Percentiles rank a stretch among this genome's conserved stretches.
phyloP scores from a whole-genome alignment of 148 eudicot species.

The Drosera capensis region DNA sequence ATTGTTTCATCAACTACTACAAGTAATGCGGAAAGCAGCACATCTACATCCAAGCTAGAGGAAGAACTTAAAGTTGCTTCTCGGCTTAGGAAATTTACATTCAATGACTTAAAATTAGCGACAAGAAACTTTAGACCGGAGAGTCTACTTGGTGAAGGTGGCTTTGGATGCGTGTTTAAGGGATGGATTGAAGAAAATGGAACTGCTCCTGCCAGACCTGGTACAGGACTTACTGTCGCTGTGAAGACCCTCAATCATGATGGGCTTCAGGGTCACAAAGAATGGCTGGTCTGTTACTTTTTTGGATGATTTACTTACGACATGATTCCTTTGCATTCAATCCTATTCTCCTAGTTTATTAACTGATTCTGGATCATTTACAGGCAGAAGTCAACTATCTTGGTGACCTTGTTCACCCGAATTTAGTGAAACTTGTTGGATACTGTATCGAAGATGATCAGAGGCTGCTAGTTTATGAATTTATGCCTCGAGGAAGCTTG shows the following conservation, averaged over 20 bases:
- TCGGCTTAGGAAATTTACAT: slow-evolving; percentile 44
- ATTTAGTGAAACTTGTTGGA: slow-evolving; percentile 57
- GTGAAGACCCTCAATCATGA: slow-evolving; percentile 63
- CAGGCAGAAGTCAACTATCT: slow-evolving; percentile 68
- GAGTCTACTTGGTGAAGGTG: slow-evolving; percentile 67
- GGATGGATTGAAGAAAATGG: slow-evolving; percentile 77
- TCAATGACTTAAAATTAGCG: slow-evolving; percentile 49
- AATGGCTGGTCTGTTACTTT: slow-evolving; percentile 50
- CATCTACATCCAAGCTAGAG: slow-evolving; percentile 50
- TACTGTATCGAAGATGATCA: slow-evolving; percentile 76
- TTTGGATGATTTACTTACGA: slow-evolving; percentile 1
- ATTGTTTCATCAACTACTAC: slow-evolving; percentile 39
- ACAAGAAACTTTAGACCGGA: slow-evolving; percentile 66
- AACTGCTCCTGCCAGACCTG: slow-evolving; percentile 64
- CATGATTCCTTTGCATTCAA: background rate
- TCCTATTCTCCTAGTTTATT: slow-evolving; percentile 1
- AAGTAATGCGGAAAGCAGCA: slow-evolving; percentile 40
- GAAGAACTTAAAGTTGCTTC: slow-evolving; percentile 62
- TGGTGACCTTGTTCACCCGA: slow-evolving; percentile 49
- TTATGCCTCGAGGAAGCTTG: slow-evolving; percentile 71
- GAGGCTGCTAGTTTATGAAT: slow-evolving; percentile 55
- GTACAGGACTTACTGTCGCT: slow-evolving; percentile 65
- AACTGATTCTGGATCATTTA: too few species aligned
- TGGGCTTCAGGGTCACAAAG: slow-evolving; percentile 78
- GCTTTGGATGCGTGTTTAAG: slow-evolving; percentile 63